Base-by-base conservation (phyloP, 805 yeast genomes). In the Scheffersomyces ergatensis region DNA sequence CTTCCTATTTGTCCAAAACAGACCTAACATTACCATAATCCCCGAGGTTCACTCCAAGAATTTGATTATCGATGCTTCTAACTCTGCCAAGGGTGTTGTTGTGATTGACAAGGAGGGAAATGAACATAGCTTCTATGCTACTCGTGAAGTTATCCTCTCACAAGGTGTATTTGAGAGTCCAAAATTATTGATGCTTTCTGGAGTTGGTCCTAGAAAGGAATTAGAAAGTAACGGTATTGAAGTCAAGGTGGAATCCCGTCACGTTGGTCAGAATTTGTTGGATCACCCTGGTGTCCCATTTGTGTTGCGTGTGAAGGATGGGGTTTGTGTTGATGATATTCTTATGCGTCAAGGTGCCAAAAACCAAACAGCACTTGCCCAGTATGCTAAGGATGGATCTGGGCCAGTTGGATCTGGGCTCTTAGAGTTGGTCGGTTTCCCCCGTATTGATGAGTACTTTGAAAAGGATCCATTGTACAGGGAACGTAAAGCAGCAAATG, bases 161-260 rank as follows among this genome's bases (percentile, higher is more conserved):
- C 52, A 57, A 36, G 64, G 64, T 34, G 62, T 57, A 5, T 52
- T 58, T 38, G 64, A 59, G 30, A 52, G 58, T 38, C 64, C 64
- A 26, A 53, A 56, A 33, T 53, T 59, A 32, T 48, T 59, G 48
- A 47, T 59, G 56, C 62, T 55, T 33, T 55, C 61, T 24, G 64
- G 64, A 24, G 34, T 59, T 19, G 64, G 63, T 18, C 64, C 64
- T 14, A 47, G 41, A 42, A 41, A 46, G 39, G 58, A 59, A 44
- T 49, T 59, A 24, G 51, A 50, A 34, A 47, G 37, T 21, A 54
- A 52, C 27, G 60, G 60, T 15, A 54, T 59, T 40, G 48, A 51
- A 17, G 51, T 49, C 16, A 41, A 48, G n/a, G 48, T 51, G 18
- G 60, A 59, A 38, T 49, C 54, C 27, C 56, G 52, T 24, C 59